Evolutionary conservation across 106 monocot species (phyloP), one percentile per base, ranked within the genome.

Genomic region (Allium fistulosum): DNA sequence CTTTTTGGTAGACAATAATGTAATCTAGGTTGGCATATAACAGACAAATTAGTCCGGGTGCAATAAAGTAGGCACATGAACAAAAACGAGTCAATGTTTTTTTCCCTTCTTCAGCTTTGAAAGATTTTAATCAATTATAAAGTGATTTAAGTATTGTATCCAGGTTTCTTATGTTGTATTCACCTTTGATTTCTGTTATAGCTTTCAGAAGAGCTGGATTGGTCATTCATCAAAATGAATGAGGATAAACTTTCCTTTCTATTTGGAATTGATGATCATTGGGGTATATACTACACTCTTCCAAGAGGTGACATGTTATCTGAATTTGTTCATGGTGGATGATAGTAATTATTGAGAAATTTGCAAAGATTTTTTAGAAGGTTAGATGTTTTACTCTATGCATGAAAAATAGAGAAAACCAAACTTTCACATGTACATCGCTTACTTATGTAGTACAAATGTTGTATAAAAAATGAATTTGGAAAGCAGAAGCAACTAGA

Each of bases 181-280:
- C 5, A 37, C 37, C 37, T 37, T 37, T 37, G 37, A 37, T 37
- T 37, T 37, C 37, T 37, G 37, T 37, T 37, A 37, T 67, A 97
- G 92, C 80, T 97, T 61, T 76, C 86, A 46, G 84, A 80, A 66
- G 84, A 88, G 58, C 82, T 74, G 9, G 92, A 97, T 63, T 97
- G 96, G 96, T 48, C 12, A 48, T 88, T 97, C 74, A 76, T 97
- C 80, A 80, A 67, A 79, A 59, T 56, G 53, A 83, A 92, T 22
- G 50, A 77, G 58, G 65, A 70, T n/a, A 45, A 82, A 69, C 82
- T 92, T 67, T 79, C 88, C 16, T 59, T 92, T 66, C 71, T 97
- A 69, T 97, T 86, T 79, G 92, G 88, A 49, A 74, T 64, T 61
- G 96, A 97, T 75, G 92, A 92, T 58, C 92, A 92, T 66, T 97